Base-by-base conservation (phyloP, 2,329 filamentous ascomycete genomes). In the Trichoderma afroharzianum region DNA sequence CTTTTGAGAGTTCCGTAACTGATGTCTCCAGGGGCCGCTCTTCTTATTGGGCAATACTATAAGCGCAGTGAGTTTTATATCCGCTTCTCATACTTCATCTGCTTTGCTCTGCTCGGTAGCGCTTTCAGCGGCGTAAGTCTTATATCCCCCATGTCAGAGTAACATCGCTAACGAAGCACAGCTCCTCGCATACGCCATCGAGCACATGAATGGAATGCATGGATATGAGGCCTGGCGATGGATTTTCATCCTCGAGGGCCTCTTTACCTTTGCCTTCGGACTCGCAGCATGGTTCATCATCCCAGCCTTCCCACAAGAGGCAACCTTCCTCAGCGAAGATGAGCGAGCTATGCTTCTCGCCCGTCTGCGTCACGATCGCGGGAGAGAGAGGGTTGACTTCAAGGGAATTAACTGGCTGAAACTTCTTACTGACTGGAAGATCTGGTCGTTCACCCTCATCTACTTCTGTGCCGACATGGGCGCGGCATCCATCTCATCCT, bases 231-330 rank as follows among this genome's bases (percentile, higher is more conserved):
- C 84, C 4, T 87, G 86, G 85, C 78, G 83, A 73, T 87, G 80
- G 83, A 80, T 87, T 0, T 85, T 83, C 70, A 85, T 86, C 28
- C 83, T 87, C 32, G 85, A 87, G 73, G 85, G 85, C 5, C 36
- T 63, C 26, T 63, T 63, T 6, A 63, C 61, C 12, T 14, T 63
- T 63, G 36, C 26, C 11, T 63, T 63, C 5, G 61, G 36, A 30
- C 9, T 50, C 18, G 61, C 61, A 12, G 36, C 61, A 14, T 63
- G 36, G 61, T 63, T 63, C 26, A 63, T 63, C 18, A 63, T 63
- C 26, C 61, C 61, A 14, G 39, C 36, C 9, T 63, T 63, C 32
- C 61, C 61, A 2, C 36, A 63, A 50, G 36, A 63, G 5, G 61
- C 61, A 9, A 30, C 61, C 6, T 63, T 63, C 4, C 61, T 63